Conservation (phyloP, 352 stramenopile species). For the Pythium dissotocum region DNA sequence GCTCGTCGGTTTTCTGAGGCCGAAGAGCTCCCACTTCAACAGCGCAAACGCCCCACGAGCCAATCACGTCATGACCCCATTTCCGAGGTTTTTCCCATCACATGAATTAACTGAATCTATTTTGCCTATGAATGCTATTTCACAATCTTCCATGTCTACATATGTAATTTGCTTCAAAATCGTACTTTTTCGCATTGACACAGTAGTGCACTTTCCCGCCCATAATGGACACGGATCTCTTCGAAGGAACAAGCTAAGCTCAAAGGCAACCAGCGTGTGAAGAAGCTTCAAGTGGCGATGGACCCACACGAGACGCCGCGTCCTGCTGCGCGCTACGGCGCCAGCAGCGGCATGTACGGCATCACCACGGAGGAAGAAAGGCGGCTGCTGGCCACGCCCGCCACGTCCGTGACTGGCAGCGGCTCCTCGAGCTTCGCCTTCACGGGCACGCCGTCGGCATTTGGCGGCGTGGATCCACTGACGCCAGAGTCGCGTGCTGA, state of each 20-base stretch:
- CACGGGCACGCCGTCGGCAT: slow-evolving; percentile 19
- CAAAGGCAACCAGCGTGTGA: not conserved
- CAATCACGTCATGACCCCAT: slow-evolving; percentile 16
- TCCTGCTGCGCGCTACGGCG: slow-evolving; percentile 4
- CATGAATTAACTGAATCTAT: no score
- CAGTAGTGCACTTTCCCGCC: slow-evolving; percentile 20
- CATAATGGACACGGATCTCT: not conserved
- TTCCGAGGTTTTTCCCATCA: slow-evolving; percentile 3
- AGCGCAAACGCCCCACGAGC: slow-evolving; percentile 2
- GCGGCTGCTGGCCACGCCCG: slow-evolving; percentile 24
- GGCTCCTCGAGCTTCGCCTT: slow-evolving; percentile 14
- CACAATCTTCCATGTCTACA: not conserved
- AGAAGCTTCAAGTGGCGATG: slow-evolving; percentile 11
- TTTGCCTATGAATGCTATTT: not conserved
- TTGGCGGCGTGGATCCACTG: slow-evolving; percentile 28
- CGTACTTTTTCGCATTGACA: not conserved
- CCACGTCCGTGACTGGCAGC: slow-evolving; percentile 14
- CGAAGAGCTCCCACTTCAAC: slow-evolving; percentile 11
- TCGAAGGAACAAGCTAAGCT: not conserved
- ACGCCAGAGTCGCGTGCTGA: slow-evolving; percentile 31
- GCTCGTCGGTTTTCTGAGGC: slow-evolving; percentile 10
- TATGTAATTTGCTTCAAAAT: not conserved
- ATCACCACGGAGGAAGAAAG: slow-evolving; percentile 26
- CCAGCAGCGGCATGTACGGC: slow-evolving; percentile 19
- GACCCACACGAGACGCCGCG: slow-evolving; percentile 28